These are phyloP conservation scores for Pseudocercospora fuligena DNA, from an alignment of 2,329 filamentous ascomycete species.

Conservation along the genomic window DNA sequence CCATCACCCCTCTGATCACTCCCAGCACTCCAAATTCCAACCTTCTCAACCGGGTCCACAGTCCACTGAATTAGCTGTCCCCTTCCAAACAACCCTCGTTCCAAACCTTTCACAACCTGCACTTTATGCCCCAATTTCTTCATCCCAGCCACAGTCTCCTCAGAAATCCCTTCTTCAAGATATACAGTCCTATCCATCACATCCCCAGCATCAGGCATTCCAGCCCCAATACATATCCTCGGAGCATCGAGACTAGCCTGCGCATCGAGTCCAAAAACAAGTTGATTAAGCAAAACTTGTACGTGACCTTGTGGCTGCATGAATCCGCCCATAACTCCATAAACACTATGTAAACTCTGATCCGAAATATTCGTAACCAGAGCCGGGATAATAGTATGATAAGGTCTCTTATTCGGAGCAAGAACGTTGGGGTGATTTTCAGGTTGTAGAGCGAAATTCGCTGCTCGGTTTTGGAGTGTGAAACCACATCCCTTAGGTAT, in stretches of 20 bases:
- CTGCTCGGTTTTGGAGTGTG: constrained; percentile 89
- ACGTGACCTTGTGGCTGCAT: constrained; percentile 98
- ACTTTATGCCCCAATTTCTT: constrained; percentile 74
- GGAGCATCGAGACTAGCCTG: constrained; percentile 91
- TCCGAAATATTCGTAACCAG: constrained; percentile 80
- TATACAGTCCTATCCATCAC: constrained; percentile 69
- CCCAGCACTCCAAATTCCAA: constrained; percentile 80
- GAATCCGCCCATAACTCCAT: constrained; percentile 97
- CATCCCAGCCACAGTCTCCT: constrained; percentile 70
- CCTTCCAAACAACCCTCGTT: constrained; percentile 75
- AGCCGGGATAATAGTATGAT: constrained; percentile 97
- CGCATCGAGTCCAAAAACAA: constrained; percentile 78
- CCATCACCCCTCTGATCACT: constrained; percentile 91
- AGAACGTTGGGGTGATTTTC: constrained; percentile 77
- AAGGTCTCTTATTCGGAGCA: constrained; percentile 83
- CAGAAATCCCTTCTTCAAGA: constrained; percentile 80
- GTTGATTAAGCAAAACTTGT: constrained; percentile 87
- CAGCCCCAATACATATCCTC: constrained; percentile 82
- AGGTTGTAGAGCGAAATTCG: constrained; percentile 75
- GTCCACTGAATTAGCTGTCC: constrained; percentile 85
- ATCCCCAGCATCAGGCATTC: constrained; percentile 65
- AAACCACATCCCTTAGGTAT: constrained; percentile 87
- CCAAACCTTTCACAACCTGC: constrained; percentile 67
- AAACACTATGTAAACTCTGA: constrained; percentile 78
- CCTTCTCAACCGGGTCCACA: constrained; percentile 68